Evolutionary conservation across 1,284 basidiomycete species (phyloP).

Genomic region (Stereum hirsutum): DNA sequence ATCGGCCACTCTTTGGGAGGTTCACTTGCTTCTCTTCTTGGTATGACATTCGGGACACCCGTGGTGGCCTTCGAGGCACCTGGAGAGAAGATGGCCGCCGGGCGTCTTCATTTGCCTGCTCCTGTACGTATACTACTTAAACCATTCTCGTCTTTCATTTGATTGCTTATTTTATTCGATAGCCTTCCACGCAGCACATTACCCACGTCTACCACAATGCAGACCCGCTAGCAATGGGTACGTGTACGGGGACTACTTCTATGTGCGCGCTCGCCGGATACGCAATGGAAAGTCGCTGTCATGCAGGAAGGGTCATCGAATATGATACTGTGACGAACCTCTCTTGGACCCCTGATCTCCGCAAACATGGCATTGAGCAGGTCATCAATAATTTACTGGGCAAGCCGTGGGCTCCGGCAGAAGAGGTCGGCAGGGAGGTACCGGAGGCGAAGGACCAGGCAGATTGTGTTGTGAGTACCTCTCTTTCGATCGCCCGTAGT

Average conservation of each 20-base stretch:
- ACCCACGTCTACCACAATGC: slow-evolving; percentile 84
- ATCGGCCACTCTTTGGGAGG: slow-evolving; percentile 88
- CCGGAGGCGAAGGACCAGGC: slow-evolving; percentile 21
- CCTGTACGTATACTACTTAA: slow-evolving; percentile 55
- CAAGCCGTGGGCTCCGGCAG: slow-evolving; percentile 45
- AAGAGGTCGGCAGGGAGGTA: slow-evolving; percentile 14
- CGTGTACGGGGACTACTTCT: slow-evolving; percentile 69
- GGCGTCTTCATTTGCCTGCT: slow-evolving; percentile 83
- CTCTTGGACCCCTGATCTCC: slow-evolving; percentile 80
- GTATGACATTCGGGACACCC: slow-evolving; percentile 85
- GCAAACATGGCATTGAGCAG: slow-evolving; percentile 73
- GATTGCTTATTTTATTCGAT: too few relatives aligned
- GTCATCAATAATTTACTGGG: slow-evolving; percentile 73
- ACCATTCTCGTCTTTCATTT: too few relatives aligned
- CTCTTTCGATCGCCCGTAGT: neutral
- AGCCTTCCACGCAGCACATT: slow-evolving; percentile 68
- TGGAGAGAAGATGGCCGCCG: slow-evolving; percentile 81
- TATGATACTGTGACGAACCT: slow-evolving; percentile 84
- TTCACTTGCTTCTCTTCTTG: slow-evolving; percentile 78
- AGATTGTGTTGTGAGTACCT: slow-evolving; percentile 28
- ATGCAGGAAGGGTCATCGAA: slow-evolving; percentile 59
- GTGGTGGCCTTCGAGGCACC: slow-evolving; percentile 89
- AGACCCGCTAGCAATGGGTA: slow-evolving; percentile 81
- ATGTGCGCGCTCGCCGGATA: slow-evolving; percentile 68
- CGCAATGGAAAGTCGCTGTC: slow-evolving; percentile 68